Evolutionary conservation across 2,329 filamentous ascomycete genomes (phyloP), one percentile per base, ranked within the genome.

Genomic region (Penicillium digitatum): DNA sequence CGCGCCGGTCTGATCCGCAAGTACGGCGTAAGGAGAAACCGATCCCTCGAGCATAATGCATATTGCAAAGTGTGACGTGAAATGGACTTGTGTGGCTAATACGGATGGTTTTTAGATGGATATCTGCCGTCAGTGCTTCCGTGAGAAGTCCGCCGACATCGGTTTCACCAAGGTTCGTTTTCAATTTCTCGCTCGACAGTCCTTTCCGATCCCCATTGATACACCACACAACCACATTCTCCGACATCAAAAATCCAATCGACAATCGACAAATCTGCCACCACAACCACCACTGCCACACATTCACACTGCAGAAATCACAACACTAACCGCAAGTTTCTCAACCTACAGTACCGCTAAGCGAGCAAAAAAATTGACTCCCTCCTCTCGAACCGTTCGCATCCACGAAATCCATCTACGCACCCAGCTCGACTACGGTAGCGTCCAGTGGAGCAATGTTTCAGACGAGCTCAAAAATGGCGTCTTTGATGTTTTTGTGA

Each of bases 1-100:
- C 87, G 85, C 76, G 93, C 94, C 75, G 94, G 94, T 95, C 87
- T 99, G 71, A 96, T 99, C 87, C 92, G 94, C 84, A 99, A 99
- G 84, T 99, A 99, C 83, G 93, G 94, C 74, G 72, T 74, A 72
- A 69, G 71, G 55, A 62, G 52, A 65, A 44, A 29, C 43, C 32
- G 20, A 38, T 22, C 35, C 52, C 26, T 37, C 27, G 24, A 32
- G 18, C 37, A 26, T 22, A 42, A 29, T 43, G n/a, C 7, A 18
- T 24, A 8, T 20, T 11, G 24, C 43, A 40, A 35, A 34, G 8
- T 54, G 34, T 35, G 20, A 16, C 46, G 29, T 43, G 52, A 48
- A 20, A 39, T 38, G 54, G 58, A 60, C 37, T 49, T 56, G 60
- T 55, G 62, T 57, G 52, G 61, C 62, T 65, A 65, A 61, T 42